A percentile compares a stretch with the other conserved stretches of the same genome.
Conservation (phyloP, 129 eudicot species). For the Tagetes erecta region DNA sequence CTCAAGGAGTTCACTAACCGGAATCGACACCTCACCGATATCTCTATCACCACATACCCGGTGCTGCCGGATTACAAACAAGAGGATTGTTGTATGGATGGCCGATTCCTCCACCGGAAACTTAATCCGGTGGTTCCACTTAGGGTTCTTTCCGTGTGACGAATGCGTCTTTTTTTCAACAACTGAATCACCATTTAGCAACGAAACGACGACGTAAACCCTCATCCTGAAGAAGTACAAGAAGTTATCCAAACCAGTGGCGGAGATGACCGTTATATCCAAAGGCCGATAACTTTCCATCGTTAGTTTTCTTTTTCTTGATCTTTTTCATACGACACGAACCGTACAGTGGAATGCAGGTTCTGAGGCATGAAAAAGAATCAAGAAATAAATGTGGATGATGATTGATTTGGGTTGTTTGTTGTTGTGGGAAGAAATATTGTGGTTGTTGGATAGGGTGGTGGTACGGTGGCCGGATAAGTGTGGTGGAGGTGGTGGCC, state of each 20-base stretch:
- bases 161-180: conserved; percentile 42
- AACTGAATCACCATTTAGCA: conserved; percentile 36
- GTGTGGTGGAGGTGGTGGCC: neutral
- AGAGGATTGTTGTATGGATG: conserved; percentile 33
- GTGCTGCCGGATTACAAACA: conserved; percentile 37
- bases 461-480: conserved; percentile 2
- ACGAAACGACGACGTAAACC: conserved; percentile 42
- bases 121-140: conserved; percentile 45
- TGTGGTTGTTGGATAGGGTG: neutral
- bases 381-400: neutral
- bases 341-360: conserved; percentile 10
- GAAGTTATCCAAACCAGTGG: conserved; percentile 37
- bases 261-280: conserved; percentile 49
- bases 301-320: conserved; percentile 25
- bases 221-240: conserved; percentile 33
- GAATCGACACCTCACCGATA: conserved; percentile 48
- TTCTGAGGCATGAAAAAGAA: conserved; percentile 12
- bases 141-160: conserved; percentile 34
- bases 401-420: neutral
- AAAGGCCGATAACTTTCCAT: conserved; percentile 47
- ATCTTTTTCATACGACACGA: conserved; percentile 32
- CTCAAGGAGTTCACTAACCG: conserved; percentile 40
- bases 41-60: conserved; percentile 34
- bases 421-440: neutral
- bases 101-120: conserved; percentile 47